Conservation (phyloP, 495 filamentous ascomycete species). For the Platismatia glauca region DNA sequence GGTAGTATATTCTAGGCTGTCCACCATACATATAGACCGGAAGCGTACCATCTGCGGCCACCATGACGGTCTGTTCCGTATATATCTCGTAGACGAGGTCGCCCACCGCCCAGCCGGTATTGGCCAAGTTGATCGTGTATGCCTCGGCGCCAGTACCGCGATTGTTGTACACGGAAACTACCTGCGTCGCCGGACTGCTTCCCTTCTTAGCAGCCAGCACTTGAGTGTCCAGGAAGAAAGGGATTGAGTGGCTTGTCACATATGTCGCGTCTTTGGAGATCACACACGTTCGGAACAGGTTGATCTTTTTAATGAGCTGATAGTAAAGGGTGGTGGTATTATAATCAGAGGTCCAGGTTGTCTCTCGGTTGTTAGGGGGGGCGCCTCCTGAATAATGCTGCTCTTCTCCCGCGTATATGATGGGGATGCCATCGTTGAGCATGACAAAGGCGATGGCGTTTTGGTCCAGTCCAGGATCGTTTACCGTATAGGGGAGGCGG, state of each 20-base stretch:
- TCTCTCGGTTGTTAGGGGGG: slow-evolving; percentile 62
- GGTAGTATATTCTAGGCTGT: background rate
- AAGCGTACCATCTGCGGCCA: background rate
- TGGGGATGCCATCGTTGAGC: slow-evolving; percentile 59
- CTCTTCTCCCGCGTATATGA: slow-evolving; percentile 64
- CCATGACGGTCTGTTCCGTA: background rate
- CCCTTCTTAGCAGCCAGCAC: background rate
- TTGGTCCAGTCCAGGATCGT: slow-evolving; percentile 45
- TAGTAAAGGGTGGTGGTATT: slow-evolving; percentile 51
- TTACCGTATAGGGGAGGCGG: slow-evolving; percentile 52
- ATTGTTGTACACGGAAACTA: background rate
- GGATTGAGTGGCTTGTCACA: background rate
- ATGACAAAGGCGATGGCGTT: slow-evolving; percentile 66
- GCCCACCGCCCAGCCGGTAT: background rate
- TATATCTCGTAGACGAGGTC: background rate
- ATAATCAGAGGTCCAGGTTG: slow-evolving; percentile 62
- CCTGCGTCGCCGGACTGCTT: background rate
- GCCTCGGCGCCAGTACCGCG: background rate
- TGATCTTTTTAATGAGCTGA: slow-evolving; percentile 35
- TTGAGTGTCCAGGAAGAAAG: background rate
- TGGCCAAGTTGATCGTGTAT: background rate
- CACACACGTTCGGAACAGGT: background rate
- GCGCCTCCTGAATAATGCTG: slow-evolving; percentile 53
- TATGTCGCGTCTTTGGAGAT: background rate
- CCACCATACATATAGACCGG: background rate